Conservation (phyloP, 768 basidiomycete species). For the Cubamyces sp. region DNA sequence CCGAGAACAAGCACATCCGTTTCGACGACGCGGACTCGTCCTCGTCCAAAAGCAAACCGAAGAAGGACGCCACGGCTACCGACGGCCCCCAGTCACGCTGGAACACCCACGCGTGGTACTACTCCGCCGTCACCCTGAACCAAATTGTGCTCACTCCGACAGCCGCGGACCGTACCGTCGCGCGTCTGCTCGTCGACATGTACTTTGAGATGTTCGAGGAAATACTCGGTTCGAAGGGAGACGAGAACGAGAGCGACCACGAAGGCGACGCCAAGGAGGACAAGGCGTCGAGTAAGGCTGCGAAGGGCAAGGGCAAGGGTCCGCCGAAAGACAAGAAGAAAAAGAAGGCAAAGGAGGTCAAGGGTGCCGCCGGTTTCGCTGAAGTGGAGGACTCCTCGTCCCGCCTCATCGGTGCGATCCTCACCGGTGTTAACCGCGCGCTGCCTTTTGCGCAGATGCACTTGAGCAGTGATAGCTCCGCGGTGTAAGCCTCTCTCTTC, state of each 20-base stretch:
- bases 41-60: constrained; percentile 25
- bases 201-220: constrained; percentile 96
- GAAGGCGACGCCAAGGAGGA: constrained; percentile 39
- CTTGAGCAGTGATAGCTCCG: constrained; percentile 48
- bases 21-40: constrained; percentile 46
- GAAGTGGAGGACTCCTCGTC: constrained; percentile 82
- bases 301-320: constrained; percentile 31
- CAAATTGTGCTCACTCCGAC: constrained; percentile 76
- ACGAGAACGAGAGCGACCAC: constrained; percentile 43
- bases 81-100: constrained; percentile 45
- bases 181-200: constrained; percentile 78
- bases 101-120: constrained; percentile 84
- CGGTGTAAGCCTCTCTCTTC: constrained; percentile 51
- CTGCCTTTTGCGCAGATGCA: constrained; percentile 89
- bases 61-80: constrained; percentile 16
- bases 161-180: constrained; percentile 70
- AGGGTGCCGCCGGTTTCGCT: constrained; percentile 66
- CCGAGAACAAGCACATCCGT: constrained; percentile 51
- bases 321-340: constrained; percentile 39
- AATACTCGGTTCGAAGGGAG: constrained; percentile 67
- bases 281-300: constrained; percentile 43
- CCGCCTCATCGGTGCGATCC: constrained; percentile 83
- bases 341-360: constrained; percentile 45
- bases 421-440: constrained; percentile 95
- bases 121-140: constrained; percentile 92